These are phyloP conservation scores for Didymella keratinophila DNA, from an alignment of 2,329 filamentous ascomycete species.

Conservation along the genomic window DNA sequence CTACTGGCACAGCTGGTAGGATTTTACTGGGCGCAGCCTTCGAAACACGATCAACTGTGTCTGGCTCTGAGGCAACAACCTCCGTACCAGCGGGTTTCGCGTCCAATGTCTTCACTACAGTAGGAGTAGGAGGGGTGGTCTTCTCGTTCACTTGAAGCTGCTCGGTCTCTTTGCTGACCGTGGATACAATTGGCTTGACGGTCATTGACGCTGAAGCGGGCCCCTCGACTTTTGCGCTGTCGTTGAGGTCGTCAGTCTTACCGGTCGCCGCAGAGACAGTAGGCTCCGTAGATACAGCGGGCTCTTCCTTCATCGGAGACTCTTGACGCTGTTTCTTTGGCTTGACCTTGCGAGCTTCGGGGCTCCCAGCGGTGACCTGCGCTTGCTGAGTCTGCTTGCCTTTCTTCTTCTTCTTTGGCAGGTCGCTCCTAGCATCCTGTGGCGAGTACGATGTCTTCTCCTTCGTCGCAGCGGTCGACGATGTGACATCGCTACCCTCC, in stretches of 20 bases:
- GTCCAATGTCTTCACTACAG: not conserved
- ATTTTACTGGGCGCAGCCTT: not conserved
- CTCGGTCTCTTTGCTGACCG: not conserved
- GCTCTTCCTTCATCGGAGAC: slow-evolving; percentile 22
- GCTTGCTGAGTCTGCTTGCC: slow-evolving; percentile 15
- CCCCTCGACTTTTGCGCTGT: not conserved
- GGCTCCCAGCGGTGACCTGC: slow-evolving; percentile 19
- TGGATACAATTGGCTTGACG: not conserved
- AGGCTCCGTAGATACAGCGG: not conserved
- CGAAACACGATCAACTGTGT: not conserved
- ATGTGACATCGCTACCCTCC: not conserved
- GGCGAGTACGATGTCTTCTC: slow-evolving; percentile 39
- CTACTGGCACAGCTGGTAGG: not conserved
- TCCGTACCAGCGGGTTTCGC: not conserved
- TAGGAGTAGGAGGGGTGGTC: not conserved
- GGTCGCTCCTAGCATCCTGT: slow-evolving; percentile 48
- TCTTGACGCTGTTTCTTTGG: slow-evolving; percentile 21
- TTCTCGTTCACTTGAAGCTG: not conserved
- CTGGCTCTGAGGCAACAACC: not conserved
- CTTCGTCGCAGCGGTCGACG: not conserved
- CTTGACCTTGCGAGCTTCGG: slow-evolving; percentile 29
- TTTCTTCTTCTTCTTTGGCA: slow-evolving; percentile 30
- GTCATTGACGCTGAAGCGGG: not conserved
- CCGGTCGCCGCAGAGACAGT: not conserved
- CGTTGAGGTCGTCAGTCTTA: not conserved